phyloP scores from a whole-genome alignment of 2,329 filamentous ascomycete genomes.

The Fusarium xylarioides region DNA sequence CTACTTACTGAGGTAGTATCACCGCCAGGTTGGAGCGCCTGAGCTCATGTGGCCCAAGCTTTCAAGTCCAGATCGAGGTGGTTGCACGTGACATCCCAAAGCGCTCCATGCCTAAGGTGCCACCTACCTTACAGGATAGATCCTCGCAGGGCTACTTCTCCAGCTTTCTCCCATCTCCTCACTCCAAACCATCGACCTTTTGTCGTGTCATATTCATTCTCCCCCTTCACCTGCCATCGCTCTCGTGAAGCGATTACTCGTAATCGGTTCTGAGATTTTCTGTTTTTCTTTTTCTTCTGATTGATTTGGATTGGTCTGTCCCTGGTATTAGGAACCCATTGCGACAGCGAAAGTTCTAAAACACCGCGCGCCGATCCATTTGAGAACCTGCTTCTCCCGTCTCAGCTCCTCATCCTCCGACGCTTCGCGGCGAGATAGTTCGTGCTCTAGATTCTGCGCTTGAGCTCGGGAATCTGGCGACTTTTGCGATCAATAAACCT shows the following conservation, averaged over 20 bases:
- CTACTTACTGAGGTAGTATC: neutral
- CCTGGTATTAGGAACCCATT: conserved; percentile 25
- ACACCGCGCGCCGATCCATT: conserved; percentile 32
- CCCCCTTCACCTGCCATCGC: conserved; percentile 30
- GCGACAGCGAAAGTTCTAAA: conserved; percentile 33
- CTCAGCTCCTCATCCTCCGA: conserved; percentile 20
- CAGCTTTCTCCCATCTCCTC: conserved; percentile 40
- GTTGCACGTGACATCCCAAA: conserved; percentile 23
- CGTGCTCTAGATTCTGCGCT: conserved; percentile 8
- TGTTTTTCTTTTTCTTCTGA: conserved; percentile 15
- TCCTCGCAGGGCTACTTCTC: conserved; percentile 38
- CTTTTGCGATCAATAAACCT: conserved; percentile 40
- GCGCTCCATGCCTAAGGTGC: neutral
- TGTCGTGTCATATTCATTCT: conserved; percentile 38
- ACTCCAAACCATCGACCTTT: conserved; percentile 32
- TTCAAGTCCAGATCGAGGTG: neutral
- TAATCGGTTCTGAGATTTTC: conserved; percentile 26
- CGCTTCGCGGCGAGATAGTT: conserved; percentile 33
- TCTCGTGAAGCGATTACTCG: conserved; percentile 28
- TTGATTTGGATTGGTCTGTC: conserved; percentile 30
- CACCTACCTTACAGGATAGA: neutral
- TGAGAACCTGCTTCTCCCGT: conserved; percentile 17
- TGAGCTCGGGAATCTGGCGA: conserved; percentile 24
- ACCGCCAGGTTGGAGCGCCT: neutral
- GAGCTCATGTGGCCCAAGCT: conserved; percentile 13